Percentiles rank a stretch among this genome's conserved stretches.
Conservation (phyloP, 139 green algal genomes). For the Klebsormidium nitens region DNA sequence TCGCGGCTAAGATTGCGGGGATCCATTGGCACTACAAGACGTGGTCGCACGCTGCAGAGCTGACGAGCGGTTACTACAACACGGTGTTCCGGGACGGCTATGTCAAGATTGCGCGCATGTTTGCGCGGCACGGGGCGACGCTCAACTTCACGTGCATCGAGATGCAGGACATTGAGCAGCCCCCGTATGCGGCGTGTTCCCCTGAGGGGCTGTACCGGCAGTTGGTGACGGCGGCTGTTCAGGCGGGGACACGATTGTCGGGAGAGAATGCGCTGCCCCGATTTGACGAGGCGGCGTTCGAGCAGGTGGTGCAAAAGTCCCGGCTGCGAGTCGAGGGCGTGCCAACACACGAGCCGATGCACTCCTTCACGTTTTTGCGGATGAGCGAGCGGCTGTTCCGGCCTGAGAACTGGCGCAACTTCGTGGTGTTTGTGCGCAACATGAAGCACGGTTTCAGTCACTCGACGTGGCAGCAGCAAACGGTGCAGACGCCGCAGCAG, state of each 20-base stretch:
- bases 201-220: conserved; percentile 69
- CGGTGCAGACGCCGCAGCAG: too few species aligned
- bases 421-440: conserved; percentile 38
- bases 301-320: conserved; percentile 37
- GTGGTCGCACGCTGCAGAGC: conserved; percentile 87
- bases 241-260: conserved; percentile 67
- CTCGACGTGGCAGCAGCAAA: too few species aligned
- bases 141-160: conserved; percentile 98
- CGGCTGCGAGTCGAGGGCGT: conserved; percentile 25
- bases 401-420: conserved; percentile 41
- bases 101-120: conserved; percentile 49
- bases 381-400: conserved; percentile 40
- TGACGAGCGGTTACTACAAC: conserved; percentile 99
- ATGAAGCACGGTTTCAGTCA: conserved; percentile 38
- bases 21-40: conserved; percentile 99
- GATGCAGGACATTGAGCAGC: conserved; percentile 98
- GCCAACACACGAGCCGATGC: conserved; percentile 18
- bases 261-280: conserved; percentile 96
- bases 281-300: conserved; percentile 52
- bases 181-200: conserved; percentile 72
- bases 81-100: conserved; percentile 82
- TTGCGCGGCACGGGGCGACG: conserved; percentile 53
- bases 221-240: conserved; percentile 39
- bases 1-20: conserved; percentile 57
- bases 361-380: conserved; percentile 45